A percentile compares a stretch with the other conserved stretches of the same genome.
Evolutionary conservation across 164 flowering plant species (phyloP).

Genomic region (Vitis rupestris): DNA sequence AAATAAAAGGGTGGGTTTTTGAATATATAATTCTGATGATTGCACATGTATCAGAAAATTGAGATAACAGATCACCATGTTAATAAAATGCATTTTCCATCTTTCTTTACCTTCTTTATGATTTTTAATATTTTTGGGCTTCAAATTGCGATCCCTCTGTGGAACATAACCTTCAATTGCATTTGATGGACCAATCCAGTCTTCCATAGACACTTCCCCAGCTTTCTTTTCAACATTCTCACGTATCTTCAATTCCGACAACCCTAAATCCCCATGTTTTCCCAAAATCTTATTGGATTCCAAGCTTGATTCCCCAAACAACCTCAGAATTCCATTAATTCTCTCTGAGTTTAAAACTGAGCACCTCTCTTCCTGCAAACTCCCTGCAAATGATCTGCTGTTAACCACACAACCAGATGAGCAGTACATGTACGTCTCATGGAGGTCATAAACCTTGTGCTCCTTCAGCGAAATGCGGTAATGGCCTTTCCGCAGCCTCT

Average conservation of each 20-base stretch:
- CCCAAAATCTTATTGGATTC: conserved; percentile 28
- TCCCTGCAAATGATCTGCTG: conserved; percentile 56
- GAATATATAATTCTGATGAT: background rate
- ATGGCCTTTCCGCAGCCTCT: conserved; percentile 47
- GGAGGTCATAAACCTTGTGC: conserved; percentile 81
- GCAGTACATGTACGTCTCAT: conserved; percentile 68
- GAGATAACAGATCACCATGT: background rate
- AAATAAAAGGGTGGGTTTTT: background rate
- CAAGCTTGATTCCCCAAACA: conserved; percentile 47
- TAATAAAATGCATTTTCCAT: background rate
- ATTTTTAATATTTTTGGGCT: conserved; percentile 10
- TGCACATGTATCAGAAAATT: background rate
- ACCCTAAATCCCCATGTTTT: conserved; percentile 41
- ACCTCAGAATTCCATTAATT: conserved; percentile 46
- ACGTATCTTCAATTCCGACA: conserved; percentile 51
- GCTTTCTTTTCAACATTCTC: conserved; percentile 44
- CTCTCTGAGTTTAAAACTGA: conserved; percentile 28
- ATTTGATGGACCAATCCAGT: conserved; percentile 79
- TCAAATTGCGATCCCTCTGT: conserved; percentile 22
- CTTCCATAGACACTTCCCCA: conserved; percentile 54
- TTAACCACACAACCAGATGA: conserved; percentile 55
- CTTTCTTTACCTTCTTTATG: conserved; percentile 33
- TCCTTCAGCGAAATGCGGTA: conserved; percentile 76
- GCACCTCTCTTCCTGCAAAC: conserved; percentile 51
- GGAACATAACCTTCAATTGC: conserved; percentile 98